Evolutionary conservation across 495 filamentous ascomycete genomes (phyloP), one percentile per base, ranked within the genome.

Genomic region (Aspergillus nidulans): DNA sequence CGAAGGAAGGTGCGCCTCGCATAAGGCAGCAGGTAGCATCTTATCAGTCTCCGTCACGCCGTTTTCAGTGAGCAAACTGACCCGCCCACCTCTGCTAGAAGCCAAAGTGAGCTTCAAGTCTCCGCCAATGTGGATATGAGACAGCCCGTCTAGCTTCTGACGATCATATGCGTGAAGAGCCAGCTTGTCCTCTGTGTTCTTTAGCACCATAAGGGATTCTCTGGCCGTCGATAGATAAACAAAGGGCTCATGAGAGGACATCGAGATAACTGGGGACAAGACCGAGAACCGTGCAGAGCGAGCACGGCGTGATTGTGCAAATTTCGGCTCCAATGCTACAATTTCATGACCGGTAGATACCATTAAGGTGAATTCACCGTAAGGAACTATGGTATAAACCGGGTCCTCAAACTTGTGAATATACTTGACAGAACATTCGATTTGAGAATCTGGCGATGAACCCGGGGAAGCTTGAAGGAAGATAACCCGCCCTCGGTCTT

Each of bases 191-290:
- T 67, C 51, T 18, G 64, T 55, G 18, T 69, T 66, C 34, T 69
- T 64, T 26, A 74, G 69, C 6, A 79, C 55, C 25, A 69, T 50
- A 12, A 77, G 63, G 0, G 73, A 77, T 15, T 78, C 66, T 24
- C 69, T 64, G 1, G 71, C 63, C 0, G 73, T 81, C 0, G 76
- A 72, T 38, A 80, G 58, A 28, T 76, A 74, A 7, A 81, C 61
- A 34, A 69, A 70, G 1, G 65, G 58, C 12, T 67, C 67, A 23
- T 64, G 58, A 34, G 72, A 63, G 6, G 73, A 70, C 41, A 81
- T 74, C 1, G 73, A 68, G 28, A 77, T 55, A 7, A 65, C 76
- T 10, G 73, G 65, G 10, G 76, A 79, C 2, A 73, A 63, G 26
- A 78, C 63, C 8, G 59, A 50, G 26, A 60, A 63, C 26, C 62